Evolutionary conservation across 139 green algal species (phyloP).

Genomic region (Closterium sp.): DNA sequence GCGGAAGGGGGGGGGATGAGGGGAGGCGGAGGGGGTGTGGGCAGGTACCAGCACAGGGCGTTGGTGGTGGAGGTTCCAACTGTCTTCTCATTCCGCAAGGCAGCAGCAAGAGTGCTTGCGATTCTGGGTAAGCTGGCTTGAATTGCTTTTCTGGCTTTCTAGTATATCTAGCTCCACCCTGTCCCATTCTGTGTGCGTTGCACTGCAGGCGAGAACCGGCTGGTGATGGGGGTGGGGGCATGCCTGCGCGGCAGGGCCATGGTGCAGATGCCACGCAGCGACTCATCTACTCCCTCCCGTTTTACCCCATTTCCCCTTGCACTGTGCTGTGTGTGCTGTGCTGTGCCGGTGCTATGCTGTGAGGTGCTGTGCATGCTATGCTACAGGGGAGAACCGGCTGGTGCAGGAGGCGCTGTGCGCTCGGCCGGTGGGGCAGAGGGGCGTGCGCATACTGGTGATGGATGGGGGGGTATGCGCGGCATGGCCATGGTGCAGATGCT

Average conservation of each 20-base stretch:
- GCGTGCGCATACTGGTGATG: slow-evolving; percentile 87
- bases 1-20: not conserved
- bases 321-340: not conserved
- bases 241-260: slow-evolving; percentile 81
- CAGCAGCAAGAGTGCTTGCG: slow-evolving; percentile 65
- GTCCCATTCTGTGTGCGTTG: not conserved
- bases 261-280: slow-evolving; percentile 69
- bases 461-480: slow-evolving; percentile 87
- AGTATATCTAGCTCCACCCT: not conserved
- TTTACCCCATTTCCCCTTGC: not conserved
- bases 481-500: slow-evolving; percentile 77
- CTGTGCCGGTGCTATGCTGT: slow-evolving; percentile 72
- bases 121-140: slow-evolving; percentile 62
- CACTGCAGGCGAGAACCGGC: slow-evolving; percentile 69
- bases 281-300: slow-evolving; percentile 45
- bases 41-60: not conserved
- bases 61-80: slow-evolving; percentile 8
- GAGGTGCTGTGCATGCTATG: not conserved
- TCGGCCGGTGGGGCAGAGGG: slow-evolving; percentile 63
- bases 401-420: slow-evolving; percentile 55
- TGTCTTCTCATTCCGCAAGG: not conserved
- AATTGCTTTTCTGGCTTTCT: not conserved
- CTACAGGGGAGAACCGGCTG: slow-evolving; percentile 72
- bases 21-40: not conserved
- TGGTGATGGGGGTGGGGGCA: slow-evolving; percentile 82